Base-by-base conservation (phyloP, 2,329 filamentous ascomycete genomes). In the Periconia digitata region DNA sequence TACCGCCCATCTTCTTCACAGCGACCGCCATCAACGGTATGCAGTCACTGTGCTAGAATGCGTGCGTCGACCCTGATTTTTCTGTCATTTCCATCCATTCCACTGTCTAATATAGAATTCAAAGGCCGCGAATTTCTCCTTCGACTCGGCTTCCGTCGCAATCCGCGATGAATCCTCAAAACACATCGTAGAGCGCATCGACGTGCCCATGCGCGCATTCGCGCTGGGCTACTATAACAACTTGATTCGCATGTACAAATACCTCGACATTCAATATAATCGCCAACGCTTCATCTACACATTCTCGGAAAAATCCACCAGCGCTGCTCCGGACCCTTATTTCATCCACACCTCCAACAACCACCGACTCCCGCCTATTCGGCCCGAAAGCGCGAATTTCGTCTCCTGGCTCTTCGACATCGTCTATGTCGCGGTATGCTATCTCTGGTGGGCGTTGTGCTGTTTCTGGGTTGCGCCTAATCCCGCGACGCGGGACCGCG, bases 291-390 rank as follows among this genome's bases (percentile, higher is more conserved):
- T 84, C 54, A 63, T 83, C 2, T 85, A 79, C 59, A 73, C 74
- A 34, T 80, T 84, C 48, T 73, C 78, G 10, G 71, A 63, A 43
- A 55, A 66, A 12, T 39, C 48, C 35, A 36, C 47, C 38, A 43
- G 36, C 22, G 38, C 16, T n/a, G 35, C 12, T 17, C 6, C 49
- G 23, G 43, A 47, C 21, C 65, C 72, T 17, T 80, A 81, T 60
- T 80, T 81, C 46, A 67, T 79, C 13, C 77, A 84, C 55, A 74
- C 80, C 0, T 83, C 79, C 2, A 81, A 82, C 36, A 67, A 78
- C 29, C 80, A 84, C 54, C 72, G 73, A 51, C 74, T 74, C 0
- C 74, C 79, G 4, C 64, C 74, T 47, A 32, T 32, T 10, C 74
- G 74, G 2, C 71, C 73, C 0, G 68, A 60, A 4, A 66, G 69